Evolutionary conservation across 371 early-diverging fungal species (phyloP), one percentile per base, ranked within the genome.

Genomic region (Mortierella sp.): DNA sequence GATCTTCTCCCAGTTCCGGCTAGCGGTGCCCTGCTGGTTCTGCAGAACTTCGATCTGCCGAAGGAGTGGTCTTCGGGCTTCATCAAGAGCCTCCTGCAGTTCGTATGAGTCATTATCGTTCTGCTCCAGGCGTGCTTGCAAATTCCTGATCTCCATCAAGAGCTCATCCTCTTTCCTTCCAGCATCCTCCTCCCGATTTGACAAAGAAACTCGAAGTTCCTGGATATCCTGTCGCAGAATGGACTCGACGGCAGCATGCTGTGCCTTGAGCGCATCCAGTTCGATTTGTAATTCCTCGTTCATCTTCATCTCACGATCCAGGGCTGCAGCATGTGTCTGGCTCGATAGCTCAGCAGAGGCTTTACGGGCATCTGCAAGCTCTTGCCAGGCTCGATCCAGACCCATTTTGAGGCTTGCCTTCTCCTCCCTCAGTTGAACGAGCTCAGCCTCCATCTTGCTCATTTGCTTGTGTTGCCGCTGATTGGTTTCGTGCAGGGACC

Each of bases 1-100:
- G 8, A 87, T 62, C 50, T 84, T 83, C 62, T 93, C 92, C 84
- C 91, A 89, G 54, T 85, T 84, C 47, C 83, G 82, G 41, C 79
- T 79, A 0, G 90, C 86, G 2, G 70, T 37, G 0, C 82, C 68
- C 42, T 90, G 89, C 50, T 92, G 92, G 6, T 84, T 81, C 70
- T 93, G 92, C 17, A 93, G 58, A 1, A 68, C 70, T 46, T 93
- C 90, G 42, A 92, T 89, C 52, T 92, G 94, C 4, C 87, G 84
- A 11, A 92, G 66, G 2, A 92, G 79, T 3, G 92, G 89, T 15
- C 82, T 78, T 21, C 85, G 87, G 28, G 85, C 84, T 59, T 83
- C 82, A 52, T 87, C 90, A 24, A 88, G 79, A 9, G 81, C 75
- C 8, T 79, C 72, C 26, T 78, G 80, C 0, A 91, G 65, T 49